phyloP scores from a whole-genome alignment of 768 basidiomycete genomes.

The Dioszegia aurantiaca region DNA sequence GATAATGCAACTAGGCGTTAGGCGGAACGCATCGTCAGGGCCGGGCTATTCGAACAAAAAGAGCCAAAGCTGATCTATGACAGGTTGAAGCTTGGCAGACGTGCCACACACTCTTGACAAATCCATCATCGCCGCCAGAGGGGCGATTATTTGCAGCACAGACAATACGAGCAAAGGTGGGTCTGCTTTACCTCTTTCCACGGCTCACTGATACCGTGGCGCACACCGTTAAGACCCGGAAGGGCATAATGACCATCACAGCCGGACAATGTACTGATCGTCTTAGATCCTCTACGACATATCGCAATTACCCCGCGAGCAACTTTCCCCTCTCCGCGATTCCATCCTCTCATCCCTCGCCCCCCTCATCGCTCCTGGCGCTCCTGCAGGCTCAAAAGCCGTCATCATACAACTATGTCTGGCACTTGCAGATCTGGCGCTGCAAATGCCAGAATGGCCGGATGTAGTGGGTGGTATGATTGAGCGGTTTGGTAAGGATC shows the following conservation, averaged over 20 bases:
- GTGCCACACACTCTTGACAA: conserved; percentile 84
- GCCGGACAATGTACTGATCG: background rate
- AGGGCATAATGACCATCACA: background rate
- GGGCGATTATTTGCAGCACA: conserved; percentile 94
- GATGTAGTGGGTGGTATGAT: conserved; percentile 78
- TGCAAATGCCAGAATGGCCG: conserved; percentile 78
- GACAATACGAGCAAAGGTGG: conserved; percentile 88
- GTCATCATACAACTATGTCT: conserved; percentile 87
- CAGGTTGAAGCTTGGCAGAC: conserved; percentile 96
- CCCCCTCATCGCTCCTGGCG: conserved; percentile 55
- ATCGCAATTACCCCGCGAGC: conserved; percentile 70
- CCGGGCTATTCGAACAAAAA: no score
- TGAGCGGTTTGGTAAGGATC: conserved; percentile 77
- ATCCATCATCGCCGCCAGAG: conserved; percentile 69
- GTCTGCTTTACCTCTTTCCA: conserved; percentile 40
- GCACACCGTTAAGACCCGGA: no score
- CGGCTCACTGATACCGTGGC: background rate
- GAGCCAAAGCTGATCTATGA: conserved; percentile 16
- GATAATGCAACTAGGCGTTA: no score
- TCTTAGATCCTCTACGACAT: conserved; percentile 90
- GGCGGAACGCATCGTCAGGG: no score
- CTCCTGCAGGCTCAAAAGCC: conserved; percentile 69
- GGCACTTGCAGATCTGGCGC: conserved; percentile 81
- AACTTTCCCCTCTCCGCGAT: conserved; percentile 77
- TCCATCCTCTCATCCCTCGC: conserved; percentile 76